Conservation (phyloP, 2,329 filamentous ascomycete genomes). For the Exophiala sp. region DNA sequence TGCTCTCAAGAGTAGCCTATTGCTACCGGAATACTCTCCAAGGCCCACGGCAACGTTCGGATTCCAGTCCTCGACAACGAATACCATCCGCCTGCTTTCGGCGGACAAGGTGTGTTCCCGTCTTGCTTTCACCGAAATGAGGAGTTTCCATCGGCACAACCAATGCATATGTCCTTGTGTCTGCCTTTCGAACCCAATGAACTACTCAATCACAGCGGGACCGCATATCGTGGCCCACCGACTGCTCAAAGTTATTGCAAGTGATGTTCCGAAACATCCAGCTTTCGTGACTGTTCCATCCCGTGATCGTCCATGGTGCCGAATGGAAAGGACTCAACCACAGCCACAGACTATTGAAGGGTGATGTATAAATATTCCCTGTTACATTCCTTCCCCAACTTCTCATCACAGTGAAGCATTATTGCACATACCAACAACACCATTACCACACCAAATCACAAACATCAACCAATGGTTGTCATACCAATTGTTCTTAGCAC, state of each 20-base stretch:
- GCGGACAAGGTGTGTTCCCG: background rate
- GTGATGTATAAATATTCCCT: conserved; percentile 1
- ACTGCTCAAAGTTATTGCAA: too few relatives aligned
- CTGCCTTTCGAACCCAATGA: background rate
- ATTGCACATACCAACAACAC: background rate
- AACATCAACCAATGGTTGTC: conserved; percentile 3
- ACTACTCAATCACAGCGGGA: too few relatives aligned
- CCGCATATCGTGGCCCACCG: too few relatives aligned
- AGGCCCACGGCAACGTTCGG: background rate
- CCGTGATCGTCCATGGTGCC: background rate
- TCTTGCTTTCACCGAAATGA: too few relatives aligned
- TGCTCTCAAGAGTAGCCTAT: background rate
- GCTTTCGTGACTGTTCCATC: background rate
- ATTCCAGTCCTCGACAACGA: background rate
- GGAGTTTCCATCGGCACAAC: too few relatives aligned
- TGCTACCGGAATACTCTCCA: background rate
- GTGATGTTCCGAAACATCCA: too few relatives aligned
- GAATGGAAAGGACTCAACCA: too few relatives aligned
- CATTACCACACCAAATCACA: background rate
- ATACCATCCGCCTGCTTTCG: background rate
- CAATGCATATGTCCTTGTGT: background rate
- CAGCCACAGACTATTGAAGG: too few relatives aligned
- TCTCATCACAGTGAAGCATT: background rate
- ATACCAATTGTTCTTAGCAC: conserved; percentile 19
- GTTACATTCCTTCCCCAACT: background rate